Evolutionary conservation across 768 basidiomycete genomes (phyloP).

Genomic region (Lentinula detonsa): DNA sequence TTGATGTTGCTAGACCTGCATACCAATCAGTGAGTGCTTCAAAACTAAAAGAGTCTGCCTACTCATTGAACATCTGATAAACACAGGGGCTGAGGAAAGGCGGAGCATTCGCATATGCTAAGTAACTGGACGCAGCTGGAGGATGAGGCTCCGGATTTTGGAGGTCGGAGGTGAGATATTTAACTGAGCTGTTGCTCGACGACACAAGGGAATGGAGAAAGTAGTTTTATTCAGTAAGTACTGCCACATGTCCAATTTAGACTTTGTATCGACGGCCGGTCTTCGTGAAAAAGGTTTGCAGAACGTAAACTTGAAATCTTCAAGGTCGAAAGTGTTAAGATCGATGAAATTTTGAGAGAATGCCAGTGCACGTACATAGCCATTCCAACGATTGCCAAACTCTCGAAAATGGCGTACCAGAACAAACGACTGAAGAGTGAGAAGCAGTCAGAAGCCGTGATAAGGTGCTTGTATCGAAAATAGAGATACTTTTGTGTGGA

Average conservation of each 20-base stretch:
- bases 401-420: slow-evolving; percentile 89
- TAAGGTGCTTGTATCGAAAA: neutral
- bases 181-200: neutral
- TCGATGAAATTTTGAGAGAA: neutral
- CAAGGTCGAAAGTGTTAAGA: slow-evolving; percentile 2
- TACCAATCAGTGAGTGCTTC: neutral
- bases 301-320: slow-evolving; percentile 85
- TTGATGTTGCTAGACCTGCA: neutral
- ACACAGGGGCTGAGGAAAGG: neutral
- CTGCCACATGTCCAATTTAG: slow-evolving; percentile 25
- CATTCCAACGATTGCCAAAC: slow-evolving; percentile 74
- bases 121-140: neutral
- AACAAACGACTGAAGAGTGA: slow-evolving; percentile 65
- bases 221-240: neutral
- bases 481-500: slow-evolving; percentile 74
- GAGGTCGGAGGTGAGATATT: too few relatives aligned
- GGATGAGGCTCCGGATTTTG: neutral
- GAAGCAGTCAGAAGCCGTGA: neutral
- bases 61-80: neutral
- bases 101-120: neutral
- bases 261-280: slow-evolving; percentile 89
- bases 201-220: neutral
- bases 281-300: slow-evolving; percentile 96
- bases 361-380: slow-evolving; percentile 58
- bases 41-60: neutral